Base-by-base conservation (phyloP, 2,329 filamentous ascomycete species). In the Sclerotinia sclerotiorum region DNA sequence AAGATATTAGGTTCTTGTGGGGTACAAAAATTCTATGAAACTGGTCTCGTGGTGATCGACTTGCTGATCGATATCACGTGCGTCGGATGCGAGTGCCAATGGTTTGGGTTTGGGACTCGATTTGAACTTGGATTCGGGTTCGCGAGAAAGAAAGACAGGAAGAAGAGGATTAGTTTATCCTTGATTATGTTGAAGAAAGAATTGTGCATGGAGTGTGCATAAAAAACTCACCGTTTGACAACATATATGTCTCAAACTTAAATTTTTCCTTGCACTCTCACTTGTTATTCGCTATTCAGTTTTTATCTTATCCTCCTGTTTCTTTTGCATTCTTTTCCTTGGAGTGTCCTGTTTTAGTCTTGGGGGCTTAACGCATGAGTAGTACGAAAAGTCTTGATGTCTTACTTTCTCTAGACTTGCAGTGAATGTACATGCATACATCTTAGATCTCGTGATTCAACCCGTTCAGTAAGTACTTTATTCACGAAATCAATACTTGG, bases 191-290 rank as follows among this genome's bases (percentile, higher is more conserved):
- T 32, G 32, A 39, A 8, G 29, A 17, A 15, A 35, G 5, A 21
- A 13, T n/a, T 35, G 54, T 42, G 39, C 39, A 56, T 11, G 54
- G 54, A n/a, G 29, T 17, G n/a, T 56, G 54, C 54, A 56, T 35
- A 29, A 55, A 55, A 55, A 55, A 35, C 52, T 55, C 29, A 55
- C 52, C 52, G 52, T 55, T 55, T 55, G 29, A 55, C 52, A 35
- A 55, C 52, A 55, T 55, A 35, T 35, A 15, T 56, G 54, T 56
- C 35, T 56, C 54, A 56, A 56, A 56, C 54, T 56, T 42, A 15
- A 17, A 42, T 21, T 56, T 32, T 56, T 56, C 35, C 21, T 35
- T 21, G 32, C 29, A 39, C n/a, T n/a, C 52, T 55, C 29, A 7
- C 17, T 35, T 4, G 6, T 56, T 27, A 39, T 39, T 56, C 29